Evolutionary conservation across 2,329 filamentous ascomycete genomes (phyloP).

Genomic region (Sporothrix pallida): DNA sequence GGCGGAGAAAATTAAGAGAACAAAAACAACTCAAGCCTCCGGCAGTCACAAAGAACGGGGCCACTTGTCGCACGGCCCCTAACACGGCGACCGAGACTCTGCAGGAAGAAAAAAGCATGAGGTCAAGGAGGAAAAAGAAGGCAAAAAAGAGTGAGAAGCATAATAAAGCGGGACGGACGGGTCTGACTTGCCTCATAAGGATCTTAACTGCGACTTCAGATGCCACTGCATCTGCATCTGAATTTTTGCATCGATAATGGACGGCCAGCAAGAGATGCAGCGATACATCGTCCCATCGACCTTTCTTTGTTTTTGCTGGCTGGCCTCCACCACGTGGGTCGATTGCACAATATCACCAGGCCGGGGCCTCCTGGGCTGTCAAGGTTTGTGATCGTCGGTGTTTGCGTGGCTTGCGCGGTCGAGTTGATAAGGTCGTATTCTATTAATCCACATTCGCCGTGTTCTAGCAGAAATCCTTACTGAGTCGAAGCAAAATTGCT

Average conservation of each 20-base stretch:
- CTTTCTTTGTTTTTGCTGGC: not conserved
- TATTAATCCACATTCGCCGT: not conserved
- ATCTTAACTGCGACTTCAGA: not conserved
- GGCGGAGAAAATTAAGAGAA: not conserved
- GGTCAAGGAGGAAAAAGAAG: not conserved
- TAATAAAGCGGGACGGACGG: not conserved
- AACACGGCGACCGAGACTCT: not conserved
- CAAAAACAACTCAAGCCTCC: too few species aligned
- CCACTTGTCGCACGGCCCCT: not conserved
- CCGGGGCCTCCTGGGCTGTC: not conserved
- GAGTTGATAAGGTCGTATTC: conserved; percentile 1
- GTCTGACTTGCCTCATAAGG: not conserved
- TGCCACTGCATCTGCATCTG: not conserved
- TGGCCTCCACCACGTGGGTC: conserved; percentile 24
- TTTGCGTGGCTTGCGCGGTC: not conserved
- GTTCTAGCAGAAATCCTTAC: not conserved
- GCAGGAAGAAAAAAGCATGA: not conserved
- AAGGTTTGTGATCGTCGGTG: not conserved
- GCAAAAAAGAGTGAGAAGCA: not conserved
- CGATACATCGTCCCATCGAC: not conserved
- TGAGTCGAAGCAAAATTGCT: too few species aligned
- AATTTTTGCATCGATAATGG: not conserved
- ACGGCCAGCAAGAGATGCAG: not conserved
- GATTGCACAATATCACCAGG: conserved; percentile 19
- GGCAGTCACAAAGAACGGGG: not conserved